Percentiles rank a stretch among this genome's conserved stretches.
Evolutionary conservation across 2,329 filamentous ascomycete species (phyloP).

Genomic region (Ramularia collo-cygni): DNA sequence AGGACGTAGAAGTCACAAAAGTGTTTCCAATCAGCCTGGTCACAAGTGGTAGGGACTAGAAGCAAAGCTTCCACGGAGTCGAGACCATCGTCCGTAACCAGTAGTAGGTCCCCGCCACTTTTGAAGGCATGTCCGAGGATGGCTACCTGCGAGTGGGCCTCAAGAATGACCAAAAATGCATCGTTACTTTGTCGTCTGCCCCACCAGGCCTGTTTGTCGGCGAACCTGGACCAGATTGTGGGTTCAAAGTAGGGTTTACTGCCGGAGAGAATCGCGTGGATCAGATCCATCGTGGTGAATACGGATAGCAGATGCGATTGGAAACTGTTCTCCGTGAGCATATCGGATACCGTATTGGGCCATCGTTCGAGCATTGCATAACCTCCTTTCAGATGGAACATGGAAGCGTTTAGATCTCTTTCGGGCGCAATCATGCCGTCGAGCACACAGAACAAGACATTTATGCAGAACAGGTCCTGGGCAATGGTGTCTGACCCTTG

Average conservation of each 20-base stretch:
- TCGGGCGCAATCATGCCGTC: constrained; percentile 15
- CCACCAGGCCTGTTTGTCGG: constrained; percentile 12
- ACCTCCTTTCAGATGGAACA: constrained; percentile 13
- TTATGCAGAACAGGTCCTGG: constrained; percentile 10
- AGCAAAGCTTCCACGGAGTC: too few species aligned
- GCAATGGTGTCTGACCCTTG: constrained; percentile 4
- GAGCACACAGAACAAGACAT: constrained; percentile 10
- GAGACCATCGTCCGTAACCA: too few species aligned
- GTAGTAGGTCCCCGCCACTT: too few species aligned
- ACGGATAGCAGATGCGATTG: constrained; percentile 11
- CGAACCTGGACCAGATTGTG: constrained; percentile 8
- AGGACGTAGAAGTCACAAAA: background rate
- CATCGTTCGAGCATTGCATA: constrained; percentile 16
- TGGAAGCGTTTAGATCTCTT: constrained; percentile 10
- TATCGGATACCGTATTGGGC: constrained; percentile 6
- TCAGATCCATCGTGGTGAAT: constrained; percentile 12
- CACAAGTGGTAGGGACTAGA: too few species aligned
- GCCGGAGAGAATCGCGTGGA: constrained; percentile 10
- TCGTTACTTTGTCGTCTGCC: constrained; percentile 6
- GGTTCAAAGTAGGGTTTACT: constrained; percentile 11
- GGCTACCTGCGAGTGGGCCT: constrained; percentile 8
- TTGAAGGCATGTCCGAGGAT: constrained; percentile 7
- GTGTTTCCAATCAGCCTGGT: background rate
- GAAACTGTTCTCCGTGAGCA: constrained; percentile 9
- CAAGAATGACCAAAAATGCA: constrained; percentile 6